Base-by-base conservation (phyloP, 495 filamentous ascomycete species). In the Lepidopterella palustris region DNA sequence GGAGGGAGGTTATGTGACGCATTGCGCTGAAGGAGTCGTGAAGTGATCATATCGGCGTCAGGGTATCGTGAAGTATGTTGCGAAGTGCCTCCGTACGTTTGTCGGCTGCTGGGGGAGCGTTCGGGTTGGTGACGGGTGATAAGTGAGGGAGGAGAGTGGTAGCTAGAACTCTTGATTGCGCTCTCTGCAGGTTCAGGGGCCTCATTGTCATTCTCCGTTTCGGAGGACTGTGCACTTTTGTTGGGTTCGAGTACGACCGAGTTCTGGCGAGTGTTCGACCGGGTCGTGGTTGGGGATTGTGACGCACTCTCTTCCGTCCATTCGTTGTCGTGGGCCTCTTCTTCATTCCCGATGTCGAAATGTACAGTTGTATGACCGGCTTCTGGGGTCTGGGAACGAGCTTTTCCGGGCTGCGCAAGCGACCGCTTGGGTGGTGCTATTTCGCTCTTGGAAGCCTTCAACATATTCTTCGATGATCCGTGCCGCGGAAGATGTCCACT, bases 1-100 rank as follows among this genome's bases (percentile, higher is more conserved):
- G 84, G 83, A 13, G 80, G 77, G 21, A 79, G 78, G 59, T 80
- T 77, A 40, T 81, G 74, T 9, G 79, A 81, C 5, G 79, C 75
- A 28, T 73, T 76, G 52, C 83, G 76, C 65, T 84, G 79, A 4
- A 87, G 74, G 20, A 87, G 71, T 49, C 82, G 73, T 2, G 81
- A 78, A 15, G 83, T 86, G 57, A 85, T 77, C 39, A 68, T 67
- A 40, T 73, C 71, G 13, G 72, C 69, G 29, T 73, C 69, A 18
- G 71, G 66, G 21, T 63, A 57, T 47, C 65, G 21, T 11, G 62
- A 64, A 47, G 59, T 58, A 24, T 64, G 61, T 21, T 62, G 52
- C 8, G 65, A 32, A 52, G 58, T 64, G 51, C 40, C 32, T n/a
- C 61, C 65, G 39, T 64, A 64, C 18, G 26, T 21, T 26, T 53